Conservation (phyloP, 306 rosid genomes). For the Sphenostylis stenocarpa region DNA sequence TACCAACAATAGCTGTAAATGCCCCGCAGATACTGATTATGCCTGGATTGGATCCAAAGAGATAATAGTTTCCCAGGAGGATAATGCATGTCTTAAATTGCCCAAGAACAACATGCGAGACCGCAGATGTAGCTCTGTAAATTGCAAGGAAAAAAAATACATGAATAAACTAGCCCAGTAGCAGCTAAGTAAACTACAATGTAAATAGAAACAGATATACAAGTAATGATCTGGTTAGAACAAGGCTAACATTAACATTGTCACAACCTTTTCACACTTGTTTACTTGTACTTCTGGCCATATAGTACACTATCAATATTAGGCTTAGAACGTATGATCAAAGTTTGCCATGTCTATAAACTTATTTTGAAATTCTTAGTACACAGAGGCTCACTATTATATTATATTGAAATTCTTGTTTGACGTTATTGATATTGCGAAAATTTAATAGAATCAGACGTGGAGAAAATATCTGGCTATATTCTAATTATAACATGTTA, state of each 20-base stretch:
- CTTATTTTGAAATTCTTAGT: not conserved
- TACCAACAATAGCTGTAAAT: constrained; percentile 73
- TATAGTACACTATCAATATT: not conserved
- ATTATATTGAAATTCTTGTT: no score
- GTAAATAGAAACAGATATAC: not conserved
- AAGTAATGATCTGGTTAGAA: not conserved
- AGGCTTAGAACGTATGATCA: not conserved
- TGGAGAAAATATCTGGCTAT: not conserved
- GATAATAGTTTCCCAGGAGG: constrained; percentile 74
- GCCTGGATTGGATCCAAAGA: constrained; percentile 80
- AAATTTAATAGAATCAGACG: not conserved
- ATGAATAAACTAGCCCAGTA: constrained; percentile 10
- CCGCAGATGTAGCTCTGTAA: constrained; percentile 84
- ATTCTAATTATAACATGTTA: not conserved
- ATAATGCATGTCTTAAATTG: constrained; percentile 86
- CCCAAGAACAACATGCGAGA: constrained; percentile 85
- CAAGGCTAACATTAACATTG: not conserved
- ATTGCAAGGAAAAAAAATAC: not conserved
- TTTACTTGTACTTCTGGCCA: not conserved
- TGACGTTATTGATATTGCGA: not conserved
- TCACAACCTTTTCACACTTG: not conserved
- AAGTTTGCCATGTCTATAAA: not conserved
- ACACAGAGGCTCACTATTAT: not conserved
- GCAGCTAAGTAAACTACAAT: not conserved
- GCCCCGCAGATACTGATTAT: constrained; percentile 76